Percentiles rank a stretch among this genome's conserved stretches.
phyloP scores from a whole-genome alignment of 257 asterid genomes.

The Solanum rostratum region DNA sequence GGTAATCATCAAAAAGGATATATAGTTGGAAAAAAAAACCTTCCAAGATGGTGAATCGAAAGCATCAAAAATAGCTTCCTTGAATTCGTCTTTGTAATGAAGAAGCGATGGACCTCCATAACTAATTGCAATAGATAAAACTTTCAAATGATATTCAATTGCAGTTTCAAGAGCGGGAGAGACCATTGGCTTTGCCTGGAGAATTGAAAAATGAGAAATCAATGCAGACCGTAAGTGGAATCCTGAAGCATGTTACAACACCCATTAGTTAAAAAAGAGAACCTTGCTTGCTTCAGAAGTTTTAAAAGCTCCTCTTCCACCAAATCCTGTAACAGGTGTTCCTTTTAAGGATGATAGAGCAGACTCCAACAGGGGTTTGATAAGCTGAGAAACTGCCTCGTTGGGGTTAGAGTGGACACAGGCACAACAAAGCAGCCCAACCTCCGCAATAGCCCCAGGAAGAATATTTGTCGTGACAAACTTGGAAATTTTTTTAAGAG shows the following conservation, averaged over 20 bases:
- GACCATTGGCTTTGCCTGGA: slow-evolving; percentile 55
- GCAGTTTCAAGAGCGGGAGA: slow-evolving; percentile 94
- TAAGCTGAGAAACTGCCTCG: slow-evolving; percentile 73
- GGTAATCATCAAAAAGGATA: neutral
- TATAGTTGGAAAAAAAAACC: slow-evolving; percentile 38
- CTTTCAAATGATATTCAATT: slow-evolving; percentile 84
- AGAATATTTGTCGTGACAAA: slow-evolving; percentile 86
- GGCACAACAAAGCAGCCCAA: slow-evolving; percentile 96
- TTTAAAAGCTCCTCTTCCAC: slow-evolving; percentile 40
- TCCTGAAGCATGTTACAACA: slow-evolving; percentile 3
- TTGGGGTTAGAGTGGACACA: slow-evolving; percentile 88
- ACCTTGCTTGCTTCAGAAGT: slow-evolving; percentile 61
- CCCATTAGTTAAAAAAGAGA: slow-evolving; percentile 16
- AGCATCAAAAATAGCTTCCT: slow-evolving; percentile 74
- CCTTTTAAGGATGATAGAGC: slow-evolving; percentile 62
- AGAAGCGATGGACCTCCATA: slow-evolving; percentile 90
- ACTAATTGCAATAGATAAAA: slow-evolving; percentile 81
- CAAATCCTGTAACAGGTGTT: slow-evolving; percentile 76
- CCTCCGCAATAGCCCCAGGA: slow-evolving; percentile 99
- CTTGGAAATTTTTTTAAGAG: slow-evolving; percentile 78
- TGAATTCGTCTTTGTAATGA: slow-evolving; percentile 58
- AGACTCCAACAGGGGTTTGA: slow-evolving; percentile 72
- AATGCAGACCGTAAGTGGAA: slow-evolving; percentile 11
- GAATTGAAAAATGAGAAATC: slow-evolving; percentile 13
- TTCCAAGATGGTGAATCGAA: slow-evolving; percentile 97